Conservation (phyloP, 2,329 filamentous ascomycete genomes). For the Fusarium poae region DNA sequence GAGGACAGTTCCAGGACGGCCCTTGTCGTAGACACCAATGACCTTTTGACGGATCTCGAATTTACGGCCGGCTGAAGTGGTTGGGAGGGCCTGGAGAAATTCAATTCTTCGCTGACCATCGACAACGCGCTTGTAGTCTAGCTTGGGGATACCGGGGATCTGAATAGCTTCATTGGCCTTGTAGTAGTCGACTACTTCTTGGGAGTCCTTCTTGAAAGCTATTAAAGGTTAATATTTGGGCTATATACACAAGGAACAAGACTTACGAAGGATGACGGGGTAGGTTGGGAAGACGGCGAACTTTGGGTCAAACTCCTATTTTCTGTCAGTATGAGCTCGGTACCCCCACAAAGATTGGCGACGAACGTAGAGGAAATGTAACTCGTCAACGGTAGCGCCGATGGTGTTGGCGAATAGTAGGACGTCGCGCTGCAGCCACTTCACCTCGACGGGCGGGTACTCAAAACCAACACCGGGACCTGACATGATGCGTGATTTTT, state of each 20-base stretch:
- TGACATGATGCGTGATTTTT: not conserved
- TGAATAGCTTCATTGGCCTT: conserved; percentile 51
- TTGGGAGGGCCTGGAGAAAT: conserved; percentile 55
- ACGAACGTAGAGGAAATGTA: conserved; percentile 20
- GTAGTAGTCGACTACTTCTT: conserved; percentile 60
- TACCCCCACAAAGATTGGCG: conserved; percentile 48
- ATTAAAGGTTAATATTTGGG: not conserved
- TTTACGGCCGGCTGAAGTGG: conserved; percentile 53
- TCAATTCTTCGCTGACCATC: conserved; percentile 59
- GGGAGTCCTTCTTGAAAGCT: conserved; percentile 60
- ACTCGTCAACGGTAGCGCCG: conserved; percentile 9
- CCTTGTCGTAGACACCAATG: conserved; percentile 61
- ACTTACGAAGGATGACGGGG: conserved; percentile 55
- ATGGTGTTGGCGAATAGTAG: conserved; percentile 19
- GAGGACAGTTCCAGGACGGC: conserved; percentile 45
- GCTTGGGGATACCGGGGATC: conserved; percentile 56
- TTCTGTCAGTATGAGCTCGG: conserved; percentile 52
- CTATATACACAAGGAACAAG: fast-evolving
- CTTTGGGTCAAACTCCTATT: conserved; percentile 59
- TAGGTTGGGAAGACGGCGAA: conserved; percentile 63
- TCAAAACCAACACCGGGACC: conserved; percentile 17
- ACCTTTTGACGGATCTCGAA: conserved; percentile 57
- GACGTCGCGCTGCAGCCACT: conserved; percentile 17
- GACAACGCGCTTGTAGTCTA: conserved; percentile 57
- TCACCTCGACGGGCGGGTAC: conserved; percentile 10